phyloP scores from a whole-genome alignment of 1,284 basidiomycete genomes.

The Rhizoctonia solani region DNA sequence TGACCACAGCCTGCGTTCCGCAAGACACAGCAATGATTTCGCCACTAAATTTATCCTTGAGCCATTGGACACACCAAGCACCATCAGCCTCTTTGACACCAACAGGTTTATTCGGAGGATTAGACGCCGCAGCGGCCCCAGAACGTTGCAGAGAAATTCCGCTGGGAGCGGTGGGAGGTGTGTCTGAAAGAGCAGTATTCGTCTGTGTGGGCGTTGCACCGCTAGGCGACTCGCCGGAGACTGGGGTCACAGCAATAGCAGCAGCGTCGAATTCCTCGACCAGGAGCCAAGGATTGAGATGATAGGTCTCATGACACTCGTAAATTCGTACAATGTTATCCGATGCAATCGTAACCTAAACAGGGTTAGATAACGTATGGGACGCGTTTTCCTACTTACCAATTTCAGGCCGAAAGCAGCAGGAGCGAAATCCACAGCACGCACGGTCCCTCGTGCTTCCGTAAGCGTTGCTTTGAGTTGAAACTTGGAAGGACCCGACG shows the following conservation, averaged over 20 bases:
- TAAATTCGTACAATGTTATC: constrained; percentile 87
- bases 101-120: constrained; percentile 37
- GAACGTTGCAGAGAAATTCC: constrained; percentile 50
- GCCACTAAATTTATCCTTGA: constrained; percentile 92
- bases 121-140: constrained; percentile 2
- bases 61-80: constrained; percentile 92
- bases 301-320: constrained; percentile 77
- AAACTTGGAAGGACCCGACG: constrained; percentile 41
- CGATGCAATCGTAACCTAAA: constrained; percentile 80
- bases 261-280: constrained; percentile 75
- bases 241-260: constrained; percentile 39
- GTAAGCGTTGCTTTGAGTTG: constrained; percentile 63
- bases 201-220: constrained; percentile 73
- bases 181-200: constrained; percentile 55
- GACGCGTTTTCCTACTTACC: constrained; percentile 52
- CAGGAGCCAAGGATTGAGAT: constrained; percentile 80
- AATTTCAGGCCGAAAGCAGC: constrained; percentile 84
- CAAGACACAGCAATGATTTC: constrained; percentile 78
- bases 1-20: constrained; percentile 72
- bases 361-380: background rate
- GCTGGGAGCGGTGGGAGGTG: constrained; percentile 55
- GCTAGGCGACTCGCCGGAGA: constrained; percentile 41
- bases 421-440: constrained; percentile 83
- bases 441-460: constrained; percentile 82
- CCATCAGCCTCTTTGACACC: constrained; percentile 80